Base-by-base conservation (phyloP, 208 protist genomes). In the Trypanosoma caninum region DNA sequence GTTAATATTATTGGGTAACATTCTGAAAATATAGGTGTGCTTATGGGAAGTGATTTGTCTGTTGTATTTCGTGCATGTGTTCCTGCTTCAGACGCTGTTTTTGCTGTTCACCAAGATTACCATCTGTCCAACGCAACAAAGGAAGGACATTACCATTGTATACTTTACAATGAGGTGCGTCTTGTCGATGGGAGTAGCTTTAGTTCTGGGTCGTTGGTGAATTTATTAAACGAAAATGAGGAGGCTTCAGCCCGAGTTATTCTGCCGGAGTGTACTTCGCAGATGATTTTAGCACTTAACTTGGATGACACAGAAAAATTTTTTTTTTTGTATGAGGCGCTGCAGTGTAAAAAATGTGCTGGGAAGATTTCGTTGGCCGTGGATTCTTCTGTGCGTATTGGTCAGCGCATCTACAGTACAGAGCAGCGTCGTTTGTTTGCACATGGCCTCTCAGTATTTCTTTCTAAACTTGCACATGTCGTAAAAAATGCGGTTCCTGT, bases 31-130 rank as follows among this genome's bases (percentile, higher is more conserved):
- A 38, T 11, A 42, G n/a, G 25, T 33, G 31, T 25, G 35, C 27
- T 44, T 40, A 82, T 82, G 76, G 76, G 76, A 38, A 71, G 58
- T 37, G 76, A 77, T 68, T 62, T 82, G 37, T 82, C 76, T 34
- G 65, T 82, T 65, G 63, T 77, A 23, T 22, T 77, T 14, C 70
- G 69, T 22, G 54, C 76, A 23, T 63, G 66, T 52, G 76, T 76
- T 20, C 59, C 64, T 35, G 55, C 65, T 14, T 65, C 75, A 23
- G 52, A 75, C 8, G 33, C 25, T 33, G 22, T 67, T n/a, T 14
- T 14, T 28, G 37, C 27, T 27, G 48, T 34, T 27, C 25, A 20
- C 16, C 4, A 59, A 33, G 16, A 47, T 14, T 22, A 10, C 9
- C 10, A 6, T 33, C 25, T 31, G 22, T 7, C 10, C n/a, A 3